Evolutionary conservation across 768 basidiomycete species (phyloP).

Genomic region (Lactarius vividus): DNA sequence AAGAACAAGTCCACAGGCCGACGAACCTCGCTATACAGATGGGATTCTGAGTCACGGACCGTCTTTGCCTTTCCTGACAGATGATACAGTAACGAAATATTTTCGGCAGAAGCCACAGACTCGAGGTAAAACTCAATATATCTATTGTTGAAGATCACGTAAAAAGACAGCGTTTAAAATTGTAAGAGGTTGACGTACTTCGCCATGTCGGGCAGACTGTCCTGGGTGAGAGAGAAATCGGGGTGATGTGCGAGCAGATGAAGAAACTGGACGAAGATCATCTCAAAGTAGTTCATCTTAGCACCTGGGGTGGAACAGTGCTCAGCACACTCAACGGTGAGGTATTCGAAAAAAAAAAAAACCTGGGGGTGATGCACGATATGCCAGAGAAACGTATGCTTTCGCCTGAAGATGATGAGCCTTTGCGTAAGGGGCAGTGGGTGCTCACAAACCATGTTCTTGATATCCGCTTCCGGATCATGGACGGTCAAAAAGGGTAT

Average conservation of each 20-base stretch:
- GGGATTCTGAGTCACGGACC: conserved; percentile 73
- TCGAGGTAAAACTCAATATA: conserved; percentile 89
- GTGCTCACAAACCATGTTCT: conserved; percentile 49
- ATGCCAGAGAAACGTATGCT: conserved; percentile 25
- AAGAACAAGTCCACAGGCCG: not conserved
- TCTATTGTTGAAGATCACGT: conserved; percentile 42
- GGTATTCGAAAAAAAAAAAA: conserved; percentile 3
- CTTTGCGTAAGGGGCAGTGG: not conserved
- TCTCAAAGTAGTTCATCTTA: conserved; percentile 68
- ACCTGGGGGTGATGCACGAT: conserved; percentile 19
- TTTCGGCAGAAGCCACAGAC: conserved; percentile 72
- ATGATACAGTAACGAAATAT: conserved; percentile 78
- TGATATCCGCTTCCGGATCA: conserved; percentile 86
- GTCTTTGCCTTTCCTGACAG: conserved; percentile 83
- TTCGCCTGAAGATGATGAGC: conserved; percentile 13
- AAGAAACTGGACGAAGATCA: conserved; percentile 80
- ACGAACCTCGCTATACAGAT: conserved; percentile 65
- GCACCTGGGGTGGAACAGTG: conserved; percentile 38
- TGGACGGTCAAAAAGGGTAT: conserved; percentile 87
- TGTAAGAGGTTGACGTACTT: conserved; percentile 51
- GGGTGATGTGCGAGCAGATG: conserved; percentile 93
- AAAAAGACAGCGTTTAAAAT: not conserved
- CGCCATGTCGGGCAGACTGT: conserved; percentile 72
- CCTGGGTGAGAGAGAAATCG: conserved; percentile 70
- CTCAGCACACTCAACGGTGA: not conserved